Base-by-base conservation (phyloP, 176 grass and related monocot species). In the Avena insularis region DNA sequence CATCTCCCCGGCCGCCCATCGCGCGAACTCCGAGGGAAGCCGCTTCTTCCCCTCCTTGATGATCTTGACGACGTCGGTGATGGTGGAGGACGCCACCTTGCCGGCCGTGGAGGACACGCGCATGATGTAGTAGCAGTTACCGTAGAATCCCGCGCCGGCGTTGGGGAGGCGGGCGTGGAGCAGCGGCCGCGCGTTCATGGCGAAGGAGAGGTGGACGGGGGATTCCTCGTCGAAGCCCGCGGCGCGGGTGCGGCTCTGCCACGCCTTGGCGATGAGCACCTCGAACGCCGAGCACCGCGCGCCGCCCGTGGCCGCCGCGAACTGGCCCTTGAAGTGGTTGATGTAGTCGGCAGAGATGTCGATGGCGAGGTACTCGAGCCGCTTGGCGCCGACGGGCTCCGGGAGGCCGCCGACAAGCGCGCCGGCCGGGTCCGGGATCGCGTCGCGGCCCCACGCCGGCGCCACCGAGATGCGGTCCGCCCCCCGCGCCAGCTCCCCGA, bases 91-190 rank as follows among this genome's bases (percentile, higher is more conserved):
- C 0, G 35, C 63, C 8, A 97, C 66, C 70, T 50, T 78, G 0
- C 85, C 87, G 4, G 92, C 88, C 1, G 88, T 83, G 4, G 94
- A 82, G 2, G 92, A 36, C 1, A 94, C 90, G 70, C 89, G 88
- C 94, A 97, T 97, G 85, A 97, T 97, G 82, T 97, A 97, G 87
- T 97, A 97, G 91, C 94, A 97, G 80, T 97, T 97, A 47, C 94
- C 94, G 75, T 97, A 97, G 86, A 93, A 97, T 0, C 94, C 94
- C 1, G 62, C 75, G 27, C 86, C 88, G 23, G 50, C 86, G 8
- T 15, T 21, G 7, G 91, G 88, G 49, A 82, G 62, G 36, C 66
- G 77, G 27, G 51, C 63, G 19, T 73, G 61, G 71, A 92, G 60
- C 14, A 97, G 77, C 47, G 91, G 94, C 2, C 95, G 88, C 54